phyloP scores from a whole-genome alignment of 2,329 filamentous ascomycete genomes.

The Aspergillus chevalieri region DNA sequence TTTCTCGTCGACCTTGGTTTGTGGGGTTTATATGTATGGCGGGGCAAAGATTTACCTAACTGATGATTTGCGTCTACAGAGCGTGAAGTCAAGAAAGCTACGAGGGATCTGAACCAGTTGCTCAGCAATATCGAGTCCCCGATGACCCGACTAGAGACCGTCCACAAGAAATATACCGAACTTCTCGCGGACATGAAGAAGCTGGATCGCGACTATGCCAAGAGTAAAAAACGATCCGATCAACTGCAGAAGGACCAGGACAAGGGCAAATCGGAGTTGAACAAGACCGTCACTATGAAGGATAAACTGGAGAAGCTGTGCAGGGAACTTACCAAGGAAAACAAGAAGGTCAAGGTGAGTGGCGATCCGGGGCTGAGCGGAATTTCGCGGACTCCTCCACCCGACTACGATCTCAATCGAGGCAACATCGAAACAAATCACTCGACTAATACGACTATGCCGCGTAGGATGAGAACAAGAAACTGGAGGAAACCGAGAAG shows the following conservation, averaged over 20 bases:
- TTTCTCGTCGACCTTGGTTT: neutral
- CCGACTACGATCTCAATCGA: neutral
- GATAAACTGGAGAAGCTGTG: slow-evolving; percentile 97
- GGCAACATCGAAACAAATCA: neutral
- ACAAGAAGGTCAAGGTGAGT: slow-evolving; percentile 91
- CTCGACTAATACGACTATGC: slow-evolving; percentile 2
- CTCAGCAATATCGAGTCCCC: slow-evolving; percentile 84
- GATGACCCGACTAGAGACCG: slow-evolving; percentile 80
- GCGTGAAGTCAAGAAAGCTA: slow-evolving; percentile 89
- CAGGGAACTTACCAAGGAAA: slow-evolving; percentile 88
- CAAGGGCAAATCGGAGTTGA: slow-evolving; percentile 76
- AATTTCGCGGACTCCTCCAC: neutral
- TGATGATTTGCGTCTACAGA: slow-evolving; percentile 50
- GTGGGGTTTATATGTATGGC: neutral
- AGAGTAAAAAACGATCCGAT: slow-evolving; percentile 92
- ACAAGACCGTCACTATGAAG: slow-evolving; percentile 83
- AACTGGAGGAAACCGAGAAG: slow-evolving; percentile 77
- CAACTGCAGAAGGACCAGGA: slow-evolving; percentile 96
- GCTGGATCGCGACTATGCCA: slow-evolving; percentile 85
- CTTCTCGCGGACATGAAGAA: slow-evolving; percentile 92
- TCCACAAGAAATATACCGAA: slow-evolving; percentile 87
- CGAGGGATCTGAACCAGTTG: slow-evolving; percentile 79
- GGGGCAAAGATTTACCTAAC: slow-evolving; percentile 12
- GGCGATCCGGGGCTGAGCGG: slow-evolving; percentile 1
- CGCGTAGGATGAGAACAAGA: slow-evolving; percentile 80